Conservation (phyloP, 768 basidiomycete genomes). For the Ramaria sp. region DNA sequence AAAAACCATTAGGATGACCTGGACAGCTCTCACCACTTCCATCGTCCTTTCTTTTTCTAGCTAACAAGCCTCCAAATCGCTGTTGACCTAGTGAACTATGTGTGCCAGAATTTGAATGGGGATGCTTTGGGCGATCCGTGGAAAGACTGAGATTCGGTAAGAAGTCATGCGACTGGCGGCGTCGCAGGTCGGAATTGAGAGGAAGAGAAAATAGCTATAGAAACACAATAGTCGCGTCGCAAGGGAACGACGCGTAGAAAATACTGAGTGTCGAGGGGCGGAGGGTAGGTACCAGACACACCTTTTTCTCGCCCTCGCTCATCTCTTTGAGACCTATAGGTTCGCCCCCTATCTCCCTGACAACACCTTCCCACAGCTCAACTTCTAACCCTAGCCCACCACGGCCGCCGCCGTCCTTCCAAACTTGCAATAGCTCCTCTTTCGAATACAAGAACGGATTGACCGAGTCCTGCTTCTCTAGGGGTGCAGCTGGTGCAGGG, state of each 20-base stretch:
- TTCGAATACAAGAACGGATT: slow-evolving; percentile 83
- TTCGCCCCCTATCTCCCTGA: slow-evolving; percentile 61
- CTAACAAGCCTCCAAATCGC: slow-evolving; percentile 46
- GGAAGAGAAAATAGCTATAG: slow-evolving; percentile 67
- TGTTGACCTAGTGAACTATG: slow-evolving; percentile 48
- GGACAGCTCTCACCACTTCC: slow-evolving; percentile 42
- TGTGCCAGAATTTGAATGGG: slow-evolving; percentile 35
- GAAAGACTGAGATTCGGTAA: slow-evolving; percentile 44
- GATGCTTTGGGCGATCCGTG: slow-evolving; percentile 51
- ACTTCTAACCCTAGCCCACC: slow-evolving; percentile 75
- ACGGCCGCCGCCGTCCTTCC: slow-evolving; percentile 65
- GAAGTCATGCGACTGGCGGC: slow-evolving; percentile 71
- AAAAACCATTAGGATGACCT: background rate
- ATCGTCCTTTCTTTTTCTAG: slow-evolving; percentile 44
- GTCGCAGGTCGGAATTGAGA: slow-evolving; percentile 80
- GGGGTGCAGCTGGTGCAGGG: slow-evolving; percentile 32
- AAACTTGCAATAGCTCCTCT: slow-evolving; percentile 76
- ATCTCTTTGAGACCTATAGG: slow-evolving; percentile 73
- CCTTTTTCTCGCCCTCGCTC: slow-evolving; percentile 82
- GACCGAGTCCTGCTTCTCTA: slow-evolving; percentile 48
- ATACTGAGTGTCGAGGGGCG: background rate
- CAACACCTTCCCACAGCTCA: slow-evolving; percentile 83
- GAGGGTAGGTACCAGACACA: slow-evolving; percentile 23
- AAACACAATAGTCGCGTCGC: slow-evolving; percentile 4
- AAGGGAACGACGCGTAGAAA: background rate